Percentiles rank a stretch among this genome's conserved stretches.
Evolutionary conservation across 176 grass and related monocot species (phyloP).

Genomic region (Triticum dicoccoides): DNA sequence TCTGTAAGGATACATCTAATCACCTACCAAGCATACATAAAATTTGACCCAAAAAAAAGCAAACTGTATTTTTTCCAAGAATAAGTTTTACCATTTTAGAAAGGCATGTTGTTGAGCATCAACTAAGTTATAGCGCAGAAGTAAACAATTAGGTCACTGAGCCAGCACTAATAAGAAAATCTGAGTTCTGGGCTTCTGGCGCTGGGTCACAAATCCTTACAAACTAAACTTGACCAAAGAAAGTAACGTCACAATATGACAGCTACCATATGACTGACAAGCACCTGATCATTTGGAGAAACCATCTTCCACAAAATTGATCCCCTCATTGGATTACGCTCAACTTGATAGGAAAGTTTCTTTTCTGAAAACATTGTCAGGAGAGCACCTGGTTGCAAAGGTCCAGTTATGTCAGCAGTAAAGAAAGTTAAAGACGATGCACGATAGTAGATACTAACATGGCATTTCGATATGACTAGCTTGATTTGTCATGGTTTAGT

Average conservation of each 20-base stretch:
- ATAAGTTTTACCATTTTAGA: not conserved
- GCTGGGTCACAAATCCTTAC: not conserved
- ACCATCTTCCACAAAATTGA: conserved; percentile 88
- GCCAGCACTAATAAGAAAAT: not conserved
- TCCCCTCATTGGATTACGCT: conserved; percentile 42
- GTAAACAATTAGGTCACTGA: not conserved
- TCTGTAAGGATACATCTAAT: conserved; percentile 1
- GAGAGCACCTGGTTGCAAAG: conserved; percentile 53
- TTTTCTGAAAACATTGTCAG: conserved; percentile 58
- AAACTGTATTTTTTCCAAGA: not conserved
- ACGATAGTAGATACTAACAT: not conserved
- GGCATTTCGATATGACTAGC: not conserved
- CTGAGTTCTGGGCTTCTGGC: not conserved
- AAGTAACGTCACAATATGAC: not conserved
- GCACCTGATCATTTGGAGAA: conserved; percentile 39
- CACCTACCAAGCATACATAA: not conserved
- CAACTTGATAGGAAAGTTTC: conserved; percentile 35
- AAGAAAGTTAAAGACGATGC: not conserved
- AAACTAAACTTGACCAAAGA: not conserved
- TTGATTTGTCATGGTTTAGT: not conserved
- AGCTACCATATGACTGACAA: not conserved
- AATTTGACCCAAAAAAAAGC: not conserved
- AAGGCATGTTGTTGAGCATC: not conserved
- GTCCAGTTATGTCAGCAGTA: not conserved
- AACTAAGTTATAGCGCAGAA: not conserved